Evolutionary conservation across 257 asterid genomes (phyloP).

Genomic region (Solanum corneliomulleri): DNA sequence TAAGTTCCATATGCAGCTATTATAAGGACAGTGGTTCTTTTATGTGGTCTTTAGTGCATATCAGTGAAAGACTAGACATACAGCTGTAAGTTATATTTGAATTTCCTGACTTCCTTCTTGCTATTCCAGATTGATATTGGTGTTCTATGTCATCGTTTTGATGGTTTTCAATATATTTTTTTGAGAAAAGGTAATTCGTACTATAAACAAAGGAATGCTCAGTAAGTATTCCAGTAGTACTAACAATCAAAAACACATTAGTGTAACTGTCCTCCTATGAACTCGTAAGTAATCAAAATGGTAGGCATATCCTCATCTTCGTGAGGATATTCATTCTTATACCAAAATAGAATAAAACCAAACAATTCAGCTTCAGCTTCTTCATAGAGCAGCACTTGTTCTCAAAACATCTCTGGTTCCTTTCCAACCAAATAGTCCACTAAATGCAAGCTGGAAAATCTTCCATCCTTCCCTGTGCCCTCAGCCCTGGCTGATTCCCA

Average conservation of each 20-base stretch:
- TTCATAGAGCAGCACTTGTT: neutral
- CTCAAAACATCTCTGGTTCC: neutral
- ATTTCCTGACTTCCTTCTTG: neutral
- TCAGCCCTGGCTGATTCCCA: neutral
- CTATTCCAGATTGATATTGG: neutral
- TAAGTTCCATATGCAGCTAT: constrained; percentile 2
- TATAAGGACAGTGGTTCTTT: neutral
- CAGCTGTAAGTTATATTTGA: neutral
- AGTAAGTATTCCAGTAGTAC: neutral
- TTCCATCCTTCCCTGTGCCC: neutral
- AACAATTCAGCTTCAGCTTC: neutral
- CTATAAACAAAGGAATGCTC: neutral
- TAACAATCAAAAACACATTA: neutral
- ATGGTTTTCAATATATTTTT: neutral
- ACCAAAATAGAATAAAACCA: neutral
- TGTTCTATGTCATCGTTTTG: neutral
- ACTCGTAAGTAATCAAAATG: neutral
- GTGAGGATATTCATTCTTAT: neutral
- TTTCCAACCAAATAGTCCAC: neutral
- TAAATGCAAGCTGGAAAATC: neutral
- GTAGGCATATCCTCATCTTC: neutral
- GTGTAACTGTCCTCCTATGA: neutral
- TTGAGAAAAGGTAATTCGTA: neutral
- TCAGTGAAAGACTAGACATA: neutral
- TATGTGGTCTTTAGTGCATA: neutral